Conservation (phyloP, 176 grass and related monocot species). For the Oryza glaberrima region DNA sequence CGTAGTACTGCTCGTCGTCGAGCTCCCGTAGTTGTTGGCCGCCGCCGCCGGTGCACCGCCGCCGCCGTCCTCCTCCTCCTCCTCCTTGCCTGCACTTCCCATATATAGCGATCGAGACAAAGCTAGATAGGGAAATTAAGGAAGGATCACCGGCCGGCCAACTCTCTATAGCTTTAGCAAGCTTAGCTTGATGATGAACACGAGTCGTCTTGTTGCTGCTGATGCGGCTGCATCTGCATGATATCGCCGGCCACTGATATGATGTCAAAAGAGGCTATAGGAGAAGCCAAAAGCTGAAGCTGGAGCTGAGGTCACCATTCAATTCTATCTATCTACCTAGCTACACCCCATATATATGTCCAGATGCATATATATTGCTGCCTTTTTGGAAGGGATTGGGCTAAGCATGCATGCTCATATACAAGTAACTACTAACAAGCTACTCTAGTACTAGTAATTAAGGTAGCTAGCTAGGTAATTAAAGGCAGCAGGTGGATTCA, state of each 20-base stretch:
- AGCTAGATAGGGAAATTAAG: not conserved
- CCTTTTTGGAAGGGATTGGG: not conserved
- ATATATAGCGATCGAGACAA: not conserved
- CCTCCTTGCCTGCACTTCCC: slow-evolving; percentile 13
- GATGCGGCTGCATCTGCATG: not conserved
- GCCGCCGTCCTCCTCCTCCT: not conserved
- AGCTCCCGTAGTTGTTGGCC: slow-evolving; percentile 40
- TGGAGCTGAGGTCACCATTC: slow-evolving; percentile 39
- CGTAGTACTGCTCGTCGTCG: slow-evolving; percentile 49
- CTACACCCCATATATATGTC: not conserved
- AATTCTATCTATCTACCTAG: slow-evolving; percentile 37
- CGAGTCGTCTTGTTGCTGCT: not conserved
- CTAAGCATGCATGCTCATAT: too few relatives aligned
- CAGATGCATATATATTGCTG: not conserved
- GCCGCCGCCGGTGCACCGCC: not conserved
- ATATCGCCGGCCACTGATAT: not conserved
- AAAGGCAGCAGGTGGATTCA: not conserved
- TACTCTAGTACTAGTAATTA: not conserved
- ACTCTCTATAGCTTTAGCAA: not conserved
- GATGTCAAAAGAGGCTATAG: not conserved
- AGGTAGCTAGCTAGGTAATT: not conserved
- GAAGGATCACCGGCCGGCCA: not conserved
- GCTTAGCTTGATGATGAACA: not conserved
- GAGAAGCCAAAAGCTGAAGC: slow-evolving; percentile 27
- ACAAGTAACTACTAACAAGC: not conserved